A percentile compares a stretch with the other conserved stretches of the same genome.
phyloP scores from a whole-genome alignment of 768 basidiomycete species.

The Trametes gibbosa region DNA sequence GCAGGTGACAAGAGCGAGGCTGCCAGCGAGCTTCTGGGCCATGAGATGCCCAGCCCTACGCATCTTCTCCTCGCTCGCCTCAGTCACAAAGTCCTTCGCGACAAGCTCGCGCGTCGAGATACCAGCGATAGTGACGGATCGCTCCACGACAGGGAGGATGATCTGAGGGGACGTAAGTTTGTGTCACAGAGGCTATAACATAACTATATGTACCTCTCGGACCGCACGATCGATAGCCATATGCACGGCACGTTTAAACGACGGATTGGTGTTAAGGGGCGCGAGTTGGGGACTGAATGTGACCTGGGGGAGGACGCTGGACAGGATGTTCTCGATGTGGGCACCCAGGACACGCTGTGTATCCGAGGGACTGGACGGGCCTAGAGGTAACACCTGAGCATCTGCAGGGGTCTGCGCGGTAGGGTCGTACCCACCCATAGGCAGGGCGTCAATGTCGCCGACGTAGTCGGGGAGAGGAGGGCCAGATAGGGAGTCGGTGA shows the following conservation, averaged over 20 bases:
- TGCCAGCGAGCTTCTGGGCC: conserved; percentile 96
- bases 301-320: conserved; percentile 66
- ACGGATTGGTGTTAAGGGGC: conserved; percentile 70
- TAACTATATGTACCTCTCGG: conserved; percentile 66
- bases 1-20: conserved; percentile 94
- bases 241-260: conserved; percentile 88
- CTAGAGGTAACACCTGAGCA: conserved; percentile 60
- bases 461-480: conserved; percentile 77
- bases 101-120: conserved; percentile 96
- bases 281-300: conserved; percentile 75
- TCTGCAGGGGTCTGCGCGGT: conserved; percentile 48
- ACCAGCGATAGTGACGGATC: conserved; percentile 96
- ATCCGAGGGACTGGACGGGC: conserved; percentile 59
- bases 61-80: conserved; percentile 85
- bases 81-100: conserved; percentile 93
- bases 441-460: conserved; percentile 73
- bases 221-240: conserved; percentile 92
- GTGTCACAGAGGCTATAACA: background rate
- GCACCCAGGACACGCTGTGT: conserved; percentile 64
- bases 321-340: conserved; percentile 80
- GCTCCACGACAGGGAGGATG: conserved; percentile 94
- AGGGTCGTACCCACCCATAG: conserved; percentile 69
- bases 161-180: conserved; percentile 49
- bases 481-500: conserved; percentile 53
- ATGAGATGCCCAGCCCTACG: conserved; percentile 91